These are phyloP conservation scores for Lipomyces yarrowii DNA, from an alignment of 1,139 yeast genomes.

Conservation along the genomic window DNA sequence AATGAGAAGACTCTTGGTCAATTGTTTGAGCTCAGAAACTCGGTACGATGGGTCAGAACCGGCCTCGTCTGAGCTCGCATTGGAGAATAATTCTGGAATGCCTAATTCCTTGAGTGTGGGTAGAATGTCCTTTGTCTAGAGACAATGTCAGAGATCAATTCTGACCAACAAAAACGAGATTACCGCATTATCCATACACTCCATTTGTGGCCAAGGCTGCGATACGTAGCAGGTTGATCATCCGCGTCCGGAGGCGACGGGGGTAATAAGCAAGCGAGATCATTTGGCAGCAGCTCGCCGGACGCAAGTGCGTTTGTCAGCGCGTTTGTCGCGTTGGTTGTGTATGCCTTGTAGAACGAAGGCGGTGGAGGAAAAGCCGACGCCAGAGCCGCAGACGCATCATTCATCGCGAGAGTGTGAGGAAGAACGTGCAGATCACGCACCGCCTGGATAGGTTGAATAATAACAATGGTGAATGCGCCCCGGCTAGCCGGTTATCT, in stretches of 20 bases:
- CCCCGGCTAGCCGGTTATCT: background rate
- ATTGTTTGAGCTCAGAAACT: slow-evolving; percentile 54
- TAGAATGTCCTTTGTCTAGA: slow-evolving; percentile 39
- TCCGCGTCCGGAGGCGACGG: slow-evolving; percentile 69
- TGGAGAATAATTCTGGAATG: slow-evolving; percentile 60
- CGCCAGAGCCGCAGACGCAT: slow-evolving; percentile 44
- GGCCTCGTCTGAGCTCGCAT: slow-evolving; percentile 35
- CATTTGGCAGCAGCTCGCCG: slow-evolving; percentile 17
- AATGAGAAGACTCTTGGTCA: slow-evolving; percentile 67
- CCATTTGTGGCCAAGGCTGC: slow-evolving; percentile 86
- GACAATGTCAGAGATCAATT: background rate
- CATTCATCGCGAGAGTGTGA: background rate
- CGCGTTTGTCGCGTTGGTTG: slow-evolving; percentile 19
- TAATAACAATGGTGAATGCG: too few species aligned
- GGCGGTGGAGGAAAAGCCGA: slow-evolving; percentile 90
- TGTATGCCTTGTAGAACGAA: slow-evolving; percentile 50
- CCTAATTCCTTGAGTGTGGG: slow-evolving; percentile 71
- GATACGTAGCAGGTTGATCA: slow-evolving; percentile 52
- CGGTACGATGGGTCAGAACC: slow-evolving; percentile 33
- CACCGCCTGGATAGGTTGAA: background rate
- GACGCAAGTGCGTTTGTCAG: slow-evolving; percentile 10
- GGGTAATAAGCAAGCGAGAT: slow-evolving; percentile 54
- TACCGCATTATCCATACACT: slow-evolving; percentile 47
- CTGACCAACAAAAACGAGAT: background rate
- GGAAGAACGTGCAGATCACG: background rate